These are phyloP conservation scores for Picea abies DNA, from an alignment of 83 land plant species.

Conservation along the genomic window DNA sequence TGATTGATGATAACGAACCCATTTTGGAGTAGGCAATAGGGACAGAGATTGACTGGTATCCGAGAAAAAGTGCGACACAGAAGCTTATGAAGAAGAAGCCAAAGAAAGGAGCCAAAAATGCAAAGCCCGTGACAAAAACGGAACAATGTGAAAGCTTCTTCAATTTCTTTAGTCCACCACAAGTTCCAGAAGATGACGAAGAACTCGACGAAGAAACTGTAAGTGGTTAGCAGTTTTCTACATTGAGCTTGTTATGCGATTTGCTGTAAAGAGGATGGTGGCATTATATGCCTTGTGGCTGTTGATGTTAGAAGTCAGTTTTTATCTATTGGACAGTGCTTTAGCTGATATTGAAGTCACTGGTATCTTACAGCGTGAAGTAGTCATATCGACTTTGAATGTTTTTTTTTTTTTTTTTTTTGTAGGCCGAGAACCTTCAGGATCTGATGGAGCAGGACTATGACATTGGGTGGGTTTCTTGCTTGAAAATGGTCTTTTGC, in stretches of 20 bases:
- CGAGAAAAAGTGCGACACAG: conserved; percentile 90
- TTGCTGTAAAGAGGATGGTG: neutral
- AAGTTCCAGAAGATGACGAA: conserved; percentile 88
- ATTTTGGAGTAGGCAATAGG: too few relatives aligned
- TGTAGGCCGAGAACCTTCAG: conserved; percentile 86
- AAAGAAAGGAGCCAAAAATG: too few relatives aligned
- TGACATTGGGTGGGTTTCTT: conserved; percentile 80
- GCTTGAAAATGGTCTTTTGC: neutral
- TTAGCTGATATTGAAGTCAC: neutral
- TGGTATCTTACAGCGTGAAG: neutral
- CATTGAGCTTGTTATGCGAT: neutral
- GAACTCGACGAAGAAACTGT: conserved; percentile 89
- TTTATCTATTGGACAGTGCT: neutral
- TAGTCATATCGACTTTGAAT: neutral
- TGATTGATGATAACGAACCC: too few relatives aligned
- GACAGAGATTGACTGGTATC: too few relatives aligned
- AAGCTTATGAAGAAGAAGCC: conserved; percentile 94
- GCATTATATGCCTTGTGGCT: neutral
- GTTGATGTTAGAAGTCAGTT: neutral
- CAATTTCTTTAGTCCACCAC: conserved; percentile 89
- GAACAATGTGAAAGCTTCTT: conserved; percentile 97
- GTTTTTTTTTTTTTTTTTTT: too few relatives aligned
- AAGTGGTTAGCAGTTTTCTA: conserved; percentile 20
- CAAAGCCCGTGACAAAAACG: conserved; percentile 83
- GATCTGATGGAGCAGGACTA: conserved; percentile 99